Evolutionary conservation across 331 rosid species (phyloP).

Genomic region (Malus hybrid): DNA sequence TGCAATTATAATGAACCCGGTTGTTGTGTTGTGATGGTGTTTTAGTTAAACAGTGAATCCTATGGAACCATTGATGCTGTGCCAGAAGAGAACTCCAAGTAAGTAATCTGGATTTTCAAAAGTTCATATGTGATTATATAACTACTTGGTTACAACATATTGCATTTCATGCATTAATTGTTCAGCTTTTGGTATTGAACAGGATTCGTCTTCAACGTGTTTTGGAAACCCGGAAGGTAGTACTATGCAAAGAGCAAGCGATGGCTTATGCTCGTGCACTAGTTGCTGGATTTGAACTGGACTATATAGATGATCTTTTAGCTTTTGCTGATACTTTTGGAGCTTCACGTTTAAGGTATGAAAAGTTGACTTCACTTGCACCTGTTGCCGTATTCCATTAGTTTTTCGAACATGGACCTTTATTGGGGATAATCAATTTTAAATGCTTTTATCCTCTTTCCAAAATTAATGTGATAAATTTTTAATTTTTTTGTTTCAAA

Average conservation of each 20-base stretch:
- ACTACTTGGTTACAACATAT: background rate
- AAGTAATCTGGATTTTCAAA: constrained; percentile 16
- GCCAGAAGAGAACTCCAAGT: constrained; percentile 83
- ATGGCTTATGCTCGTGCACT: constrained; percentile 99
- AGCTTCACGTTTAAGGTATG: constrained; percentile 90
- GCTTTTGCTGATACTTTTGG: constrained; percentile 87
- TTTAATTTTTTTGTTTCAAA: background rate
- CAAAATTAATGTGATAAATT: background rate
- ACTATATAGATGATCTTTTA: constrained; percentile 74
- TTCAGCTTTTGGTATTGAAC: constrained; percentile 32
- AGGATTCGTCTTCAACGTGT: constrained; percentile 91
- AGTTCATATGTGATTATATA: background rate
- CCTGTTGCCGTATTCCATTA: background rate
- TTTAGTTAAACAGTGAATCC: constrained; percentile 40
- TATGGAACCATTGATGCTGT: constrained; percentile 34
- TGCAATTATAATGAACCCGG: constrained; percentile 12
- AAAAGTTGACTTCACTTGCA: background rate
- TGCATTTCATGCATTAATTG: constrained; percentile 22
- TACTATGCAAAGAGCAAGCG: constrained; percentile 90
- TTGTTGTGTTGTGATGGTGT: constrained; percentile 12
- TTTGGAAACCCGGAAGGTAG: constrained; percentile 78
- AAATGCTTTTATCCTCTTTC: background rate
- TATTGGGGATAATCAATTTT: background rate
- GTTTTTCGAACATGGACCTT: background rate
- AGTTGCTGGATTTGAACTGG: constrained; percentile 76